Percentiles rank a stretch among this genome's conserved stretches.
These are phyloP conservation scores for Mycena epipterygia DNA, from an alignment of 768 basidiomycete species.

Conservation along the genomic window DNA sequence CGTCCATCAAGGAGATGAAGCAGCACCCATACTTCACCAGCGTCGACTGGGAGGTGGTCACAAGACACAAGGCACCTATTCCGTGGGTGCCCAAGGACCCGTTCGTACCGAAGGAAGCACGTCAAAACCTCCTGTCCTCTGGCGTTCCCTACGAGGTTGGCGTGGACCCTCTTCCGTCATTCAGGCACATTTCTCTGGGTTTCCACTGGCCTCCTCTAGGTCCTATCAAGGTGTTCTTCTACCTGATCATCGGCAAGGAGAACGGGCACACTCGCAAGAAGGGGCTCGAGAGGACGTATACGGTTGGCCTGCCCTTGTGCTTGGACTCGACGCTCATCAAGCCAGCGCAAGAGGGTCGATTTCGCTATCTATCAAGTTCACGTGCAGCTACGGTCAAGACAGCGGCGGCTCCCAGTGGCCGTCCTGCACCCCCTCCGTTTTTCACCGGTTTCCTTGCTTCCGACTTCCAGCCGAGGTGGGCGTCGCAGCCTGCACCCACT, in stretches of 20 bases:
- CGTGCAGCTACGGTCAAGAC: neutral
- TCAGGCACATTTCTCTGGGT: neutral
- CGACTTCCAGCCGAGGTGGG: too few relatives aligned
- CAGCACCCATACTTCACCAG: neutral
- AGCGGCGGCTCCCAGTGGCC: neutral
- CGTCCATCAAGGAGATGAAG: neutral
- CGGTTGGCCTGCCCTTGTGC: too few relatives aligned
- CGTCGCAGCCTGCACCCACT: neutral
- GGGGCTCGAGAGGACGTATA: too few relatives aligned
- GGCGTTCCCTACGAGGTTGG: neutral
- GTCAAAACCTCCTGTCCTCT: neutral
- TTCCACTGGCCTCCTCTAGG: neutral
- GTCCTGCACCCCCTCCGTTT: neutral
- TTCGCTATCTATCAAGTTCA: too few relatives aligned
- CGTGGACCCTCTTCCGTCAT: neutral
- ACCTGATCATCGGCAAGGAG: too few relatives aligned
- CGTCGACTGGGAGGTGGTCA: slow-evolving; percentile 4
- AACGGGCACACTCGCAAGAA: too few relatives aligned
- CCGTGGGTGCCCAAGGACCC: slow-evolving; percentile 8
- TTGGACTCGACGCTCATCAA: too few relatives aligned
- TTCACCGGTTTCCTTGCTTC: neutral
- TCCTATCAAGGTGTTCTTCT: neutral
- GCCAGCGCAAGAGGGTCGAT: too few relatives aligned
- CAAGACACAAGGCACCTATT: neutral
- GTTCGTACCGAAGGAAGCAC: neutral